Evolutionary conservation across 768 basidiomycete genomes (phyloP).

Genomic region (Macrolepiota dolichaula): DNA sequence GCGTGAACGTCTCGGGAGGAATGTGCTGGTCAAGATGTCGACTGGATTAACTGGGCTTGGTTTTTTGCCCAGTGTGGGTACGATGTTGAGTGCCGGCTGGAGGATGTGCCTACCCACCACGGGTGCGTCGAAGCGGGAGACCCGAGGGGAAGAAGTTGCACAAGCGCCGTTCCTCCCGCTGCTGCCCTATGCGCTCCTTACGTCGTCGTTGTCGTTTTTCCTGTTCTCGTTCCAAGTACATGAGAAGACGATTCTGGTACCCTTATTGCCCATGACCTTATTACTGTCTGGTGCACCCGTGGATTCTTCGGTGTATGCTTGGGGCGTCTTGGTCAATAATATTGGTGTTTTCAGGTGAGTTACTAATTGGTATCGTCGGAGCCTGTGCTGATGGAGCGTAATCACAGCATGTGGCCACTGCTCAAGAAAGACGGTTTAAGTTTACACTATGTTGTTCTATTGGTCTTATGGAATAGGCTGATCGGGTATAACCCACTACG

Average conservation of each 20-base stretch:
- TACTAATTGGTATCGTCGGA: not conserved
- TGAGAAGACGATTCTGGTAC: conserved; percentile 88
- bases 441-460: conserved; percentile 66
- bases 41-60: conserved; percentile 64
- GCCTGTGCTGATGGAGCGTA: conserved; percentile 3
- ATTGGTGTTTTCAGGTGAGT: conserved; percentile 84
- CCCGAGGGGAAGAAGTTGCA: conserved; percentile 13
- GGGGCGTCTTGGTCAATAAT: conserved; percentile 76
- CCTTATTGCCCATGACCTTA: conserved; percentile 80
- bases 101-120: conserved; percentile 18
- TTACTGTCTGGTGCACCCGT: conserved; percentile 57
- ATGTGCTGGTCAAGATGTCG: conserved; percentile 61
- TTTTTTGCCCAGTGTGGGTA: conserved; percentile 60
- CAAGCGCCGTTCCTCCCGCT: conserved; percentile 57
- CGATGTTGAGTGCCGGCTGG: conserved; percentile 34
- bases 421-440: conserved; percentile 75
- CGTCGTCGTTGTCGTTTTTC: conserved; percentile 88
- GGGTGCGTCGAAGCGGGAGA: conserved; percentile 6
- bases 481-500: conserved; percentile 75
- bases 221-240: conserved; percentile 96
- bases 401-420: conserved; percentile 88
- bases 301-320: conserved; percentile 59
- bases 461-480: conserved; percentile 77
- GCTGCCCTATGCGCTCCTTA: conserved; percentile 77
- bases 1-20: conserved; percentile 46